Percentiles rank a stretch among this genome's conserved stretches.
phyloP scores from a whole-genome alignment of 2,329 filamentous ascomycete species.

The Lojkania enalia region DNA sequence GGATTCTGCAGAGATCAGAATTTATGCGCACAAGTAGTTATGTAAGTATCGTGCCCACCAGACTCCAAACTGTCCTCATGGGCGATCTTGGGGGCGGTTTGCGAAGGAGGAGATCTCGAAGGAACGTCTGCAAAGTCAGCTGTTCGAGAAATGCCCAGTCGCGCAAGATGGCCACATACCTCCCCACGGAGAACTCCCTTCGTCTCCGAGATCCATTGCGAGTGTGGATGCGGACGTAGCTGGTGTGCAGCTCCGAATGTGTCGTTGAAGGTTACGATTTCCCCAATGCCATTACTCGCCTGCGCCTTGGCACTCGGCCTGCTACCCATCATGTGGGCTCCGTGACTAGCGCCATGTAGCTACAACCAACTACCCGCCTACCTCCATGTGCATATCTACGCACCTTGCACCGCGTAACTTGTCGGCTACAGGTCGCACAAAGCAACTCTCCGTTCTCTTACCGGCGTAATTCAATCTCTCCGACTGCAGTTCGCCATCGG shows the following conservation, averaged over 20 bases:
- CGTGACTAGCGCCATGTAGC: too few species aligned
- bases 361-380: too few species aligned
- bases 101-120: constrained; percentile 48
- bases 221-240: constrained; percentile 12
- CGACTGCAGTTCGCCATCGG: too few species aligned
- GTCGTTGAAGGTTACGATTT: neutral
- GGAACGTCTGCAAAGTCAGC: constrained; percentile 50
- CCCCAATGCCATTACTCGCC: neutral
- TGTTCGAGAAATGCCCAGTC: neutral
- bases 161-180: constrained; percentile 25
- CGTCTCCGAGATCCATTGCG: constrained; percentile 49
- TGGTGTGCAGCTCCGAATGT: constrained; percentile 5
- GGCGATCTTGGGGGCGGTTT: constrained; percentile 44
- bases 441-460: too few species aligned
- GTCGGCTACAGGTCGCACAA: too few species aligned
- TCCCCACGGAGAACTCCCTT: constrained; percentile 49
- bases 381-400: too few species aligned
- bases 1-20: constrained; percentile 15
- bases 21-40: neutral
- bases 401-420: too few species aligned
- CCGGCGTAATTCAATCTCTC: too few species aligned
- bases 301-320: constrained; percentile 12
- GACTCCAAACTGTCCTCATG: constrained; percentile 38
- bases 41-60: constrained; percentile 19
- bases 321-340: too few species aligned